A percentile compares a stretch with the other conserved stretches of the same genome.
Evolutionary conservation across 495 filamentous ascomycete genomes (phyloP).

Genomic region (Neurospora terricola): DNA sequence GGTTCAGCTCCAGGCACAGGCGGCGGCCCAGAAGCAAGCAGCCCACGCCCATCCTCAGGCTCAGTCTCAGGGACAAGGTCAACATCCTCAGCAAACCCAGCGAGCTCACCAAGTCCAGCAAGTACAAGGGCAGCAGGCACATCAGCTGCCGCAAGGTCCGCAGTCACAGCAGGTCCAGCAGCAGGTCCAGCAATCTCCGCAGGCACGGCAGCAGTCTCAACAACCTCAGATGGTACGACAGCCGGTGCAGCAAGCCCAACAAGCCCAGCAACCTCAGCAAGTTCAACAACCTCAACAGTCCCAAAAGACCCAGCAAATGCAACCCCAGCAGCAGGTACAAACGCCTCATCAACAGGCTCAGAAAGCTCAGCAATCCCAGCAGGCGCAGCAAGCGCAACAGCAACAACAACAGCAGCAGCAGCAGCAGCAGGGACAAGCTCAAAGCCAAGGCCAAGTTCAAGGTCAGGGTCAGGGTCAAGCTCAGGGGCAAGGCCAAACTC

Average conservation of each 20-base stretch:
- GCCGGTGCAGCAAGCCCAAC: neutral
- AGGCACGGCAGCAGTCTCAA: slow-evolving; percentile 6
- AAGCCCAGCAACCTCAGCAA: neutral
- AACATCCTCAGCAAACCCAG: neutral
- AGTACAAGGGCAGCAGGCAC: neutral
- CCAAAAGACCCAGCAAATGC: neutral
- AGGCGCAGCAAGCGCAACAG: neutral
- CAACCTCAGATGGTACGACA: slow-evolving; percentile 1
- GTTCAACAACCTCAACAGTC: neutral
- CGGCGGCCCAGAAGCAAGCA: slow-evolving; percentile 1
- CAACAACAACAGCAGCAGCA: neutral
- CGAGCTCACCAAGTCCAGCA: neutral
- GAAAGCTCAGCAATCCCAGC: neutral
- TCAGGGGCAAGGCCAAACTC: neutral
- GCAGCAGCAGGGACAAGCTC: neutral
- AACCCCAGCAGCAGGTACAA: neutral
- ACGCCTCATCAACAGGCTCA: neutral
- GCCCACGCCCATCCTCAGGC: slow-evolving; percentile 6
- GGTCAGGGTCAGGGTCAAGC: neutral
- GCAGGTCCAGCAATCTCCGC: slow-evolving; percentile 15
- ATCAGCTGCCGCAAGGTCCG: slow-evolving; percentile 1
- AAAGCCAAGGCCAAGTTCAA: neutral
- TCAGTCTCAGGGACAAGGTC: slow-evolving; percentile 8
- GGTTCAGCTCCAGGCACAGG: neutral
- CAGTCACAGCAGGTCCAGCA: neutral